Evolutionary conservation across 1,284 basidiomycete species (phyloP).

Genomic region (Austroboletus niveus): DNA sequence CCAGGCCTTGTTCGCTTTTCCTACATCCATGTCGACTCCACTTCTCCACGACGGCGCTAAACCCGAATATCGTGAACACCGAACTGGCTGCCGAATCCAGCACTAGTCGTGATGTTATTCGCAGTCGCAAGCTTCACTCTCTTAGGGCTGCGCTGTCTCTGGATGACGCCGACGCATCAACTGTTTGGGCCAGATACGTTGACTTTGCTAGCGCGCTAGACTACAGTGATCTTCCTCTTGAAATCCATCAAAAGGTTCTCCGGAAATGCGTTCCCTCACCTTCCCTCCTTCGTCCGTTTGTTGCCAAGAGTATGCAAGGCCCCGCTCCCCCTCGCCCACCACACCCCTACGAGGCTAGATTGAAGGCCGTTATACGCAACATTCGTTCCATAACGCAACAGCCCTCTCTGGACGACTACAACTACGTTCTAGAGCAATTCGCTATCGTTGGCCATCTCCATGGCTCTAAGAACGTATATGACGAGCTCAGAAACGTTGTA

Average conservation of each 20-base stretch:
- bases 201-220: conserved; percentile 51
- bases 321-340: conserved; percentile 36
- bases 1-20: conserved; percentile 6
- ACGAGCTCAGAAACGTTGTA: conserved; percentile 46
- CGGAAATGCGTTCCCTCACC: conserved; percentile 56
- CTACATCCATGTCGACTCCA: conserved; percentile 11
- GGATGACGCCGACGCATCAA: conserved; percentile 38
- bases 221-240: conserved; percentile 50
- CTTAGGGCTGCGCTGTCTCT: conserved; percentile 31
- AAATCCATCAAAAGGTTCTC: conserved; percentile 65
- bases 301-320: conserved; percentile 38
- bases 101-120: conserved; percentile 7
- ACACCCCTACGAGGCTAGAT: conserved; percentile 59
- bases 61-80: conserved; percentile 3
- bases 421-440: conserved; percentile 70
- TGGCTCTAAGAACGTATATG: conserved; percentile 57
- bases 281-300: conserved; percentile 42
- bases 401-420: conserved; percentile 64
- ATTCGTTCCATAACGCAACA: conserved; percentile 52
- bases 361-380: conserved; percentile 63
- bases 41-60: conserved; percentile 6
- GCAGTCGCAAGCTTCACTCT: conserved; percentile 33
- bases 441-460: conserved; percentile 65
- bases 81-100: conserved; percentile 4
- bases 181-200: conserved; percentile 60